Conservation (phyloP, 768 basidiomycete species). For the Obba rivulosa region DNA sequence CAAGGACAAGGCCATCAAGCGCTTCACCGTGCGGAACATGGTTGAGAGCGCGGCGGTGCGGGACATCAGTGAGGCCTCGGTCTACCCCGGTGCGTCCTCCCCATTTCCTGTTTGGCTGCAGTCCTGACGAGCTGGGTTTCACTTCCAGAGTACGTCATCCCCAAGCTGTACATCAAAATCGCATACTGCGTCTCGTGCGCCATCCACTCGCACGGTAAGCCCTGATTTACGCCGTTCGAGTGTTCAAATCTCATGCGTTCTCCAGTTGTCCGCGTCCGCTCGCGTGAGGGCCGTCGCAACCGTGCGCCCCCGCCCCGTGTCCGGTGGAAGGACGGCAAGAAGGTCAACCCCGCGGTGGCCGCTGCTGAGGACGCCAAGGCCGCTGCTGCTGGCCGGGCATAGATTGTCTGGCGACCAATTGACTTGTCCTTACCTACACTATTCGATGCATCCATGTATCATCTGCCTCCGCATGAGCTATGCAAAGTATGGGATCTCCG, state of each 20-base stretch:
- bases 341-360: constrained; percentile 92
- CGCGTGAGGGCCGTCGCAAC: constrained; percentile 92
- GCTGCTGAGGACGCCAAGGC: constrained; percentile 88
- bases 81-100: constrained; percentile 74
- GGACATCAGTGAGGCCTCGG: constrained; percentile 93
- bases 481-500: neutral
- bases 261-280: constrained; percentile 98
- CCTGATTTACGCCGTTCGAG: neutral
- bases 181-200: constrained; percentile 99
- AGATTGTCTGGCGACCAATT: constrained; percentile 14
- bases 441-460: neutral
- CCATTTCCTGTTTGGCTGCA: neutral
- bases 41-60: constrained; percentile 97
- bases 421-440: neutral
- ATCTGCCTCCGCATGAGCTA: neutral
- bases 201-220: constrained; percentile 94
- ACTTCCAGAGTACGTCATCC: constrained; percentile 82
- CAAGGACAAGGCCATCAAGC: constrained; percentile 99
- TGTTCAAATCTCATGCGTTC: neutral
- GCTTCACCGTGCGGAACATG: constrained; percentile 99
- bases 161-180: constrained; percentile 98
- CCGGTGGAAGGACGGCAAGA: constrained; percentile 94
- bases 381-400: constrained; percentile 47
- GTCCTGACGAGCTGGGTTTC: neutral
- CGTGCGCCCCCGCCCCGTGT: constrained; percentile 94